A percentile compares a stretch with the other conserved stretches of the same genome.
Conservation (phyloP, 225 moss, liverwort and hornwort genomes). For the Pleurozium schreberi region DNA sequence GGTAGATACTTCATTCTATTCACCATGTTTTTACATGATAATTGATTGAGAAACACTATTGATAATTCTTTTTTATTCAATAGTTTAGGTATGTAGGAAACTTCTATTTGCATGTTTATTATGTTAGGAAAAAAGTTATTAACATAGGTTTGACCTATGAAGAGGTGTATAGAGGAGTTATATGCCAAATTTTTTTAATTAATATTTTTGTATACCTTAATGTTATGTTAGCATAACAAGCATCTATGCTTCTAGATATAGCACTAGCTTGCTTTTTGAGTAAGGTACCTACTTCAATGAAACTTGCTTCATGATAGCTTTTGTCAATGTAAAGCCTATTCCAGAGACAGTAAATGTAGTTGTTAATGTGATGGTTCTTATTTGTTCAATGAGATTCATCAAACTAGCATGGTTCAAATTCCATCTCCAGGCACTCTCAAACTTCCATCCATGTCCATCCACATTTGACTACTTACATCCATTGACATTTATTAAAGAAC, state of each 20-base stretch:
- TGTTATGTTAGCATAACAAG: neutral
- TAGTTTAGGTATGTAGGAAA: neutral
- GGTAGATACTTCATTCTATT: neutral
- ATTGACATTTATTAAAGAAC: neutral
- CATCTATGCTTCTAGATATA: neutral
- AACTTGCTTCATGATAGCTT: neutral
- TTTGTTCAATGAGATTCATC: too few relatives aligned
- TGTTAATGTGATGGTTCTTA: neutral
- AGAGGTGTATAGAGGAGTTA: too few relatives aligned
- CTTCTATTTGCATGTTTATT: neutral
- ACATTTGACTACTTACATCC: accelerated
- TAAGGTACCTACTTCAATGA: neutral
- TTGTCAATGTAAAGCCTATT: neutral
- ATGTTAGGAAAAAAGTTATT: neutral
- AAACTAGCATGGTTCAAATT: neutral
- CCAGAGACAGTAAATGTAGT: neutral
- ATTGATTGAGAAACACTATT: neutral
- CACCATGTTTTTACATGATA: neutral
- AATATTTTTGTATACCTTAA: too few relatives aligned
- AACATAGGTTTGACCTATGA: accelerated
- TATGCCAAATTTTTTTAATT: too few relatives aligned
- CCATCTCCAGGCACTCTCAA: neutral
- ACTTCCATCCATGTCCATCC: neutral
- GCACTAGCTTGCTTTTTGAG: neutral
- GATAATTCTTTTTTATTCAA: neutral